Percentiles rank a stretch among this genome's conserved stretches.
Evolutionary conservation across 1,284 basidiomycete species (phyloP).

Genomic region (Malassezia pachydermatis): DNA sequence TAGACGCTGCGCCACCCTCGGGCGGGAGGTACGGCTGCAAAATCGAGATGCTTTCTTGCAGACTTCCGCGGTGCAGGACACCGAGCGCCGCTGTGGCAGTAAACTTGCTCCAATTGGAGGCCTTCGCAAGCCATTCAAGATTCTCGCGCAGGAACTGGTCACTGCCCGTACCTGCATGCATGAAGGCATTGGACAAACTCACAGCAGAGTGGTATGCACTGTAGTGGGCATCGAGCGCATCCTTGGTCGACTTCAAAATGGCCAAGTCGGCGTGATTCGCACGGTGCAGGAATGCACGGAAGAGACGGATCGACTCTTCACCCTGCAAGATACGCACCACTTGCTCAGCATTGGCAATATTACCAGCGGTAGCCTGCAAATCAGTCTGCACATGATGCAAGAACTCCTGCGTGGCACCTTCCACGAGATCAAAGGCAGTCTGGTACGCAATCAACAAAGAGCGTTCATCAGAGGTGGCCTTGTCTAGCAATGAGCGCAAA

Average conservation of each 20-base stretch:
- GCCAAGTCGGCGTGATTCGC: constrained; percentile 44
- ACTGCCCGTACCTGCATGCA: constrained; percentile 47
- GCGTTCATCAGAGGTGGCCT: constrained; percentile 31
- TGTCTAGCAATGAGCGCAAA: constrained; percentile 35
- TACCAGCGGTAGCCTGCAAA: constrained; percentile 19
- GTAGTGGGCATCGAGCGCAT: constrained; percentile 44
- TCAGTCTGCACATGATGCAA: constrained; percentile 38
- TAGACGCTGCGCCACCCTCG: constrained; percentile 29
- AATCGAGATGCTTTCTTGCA: constrained; percentile 42
- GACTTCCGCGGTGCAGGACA: constrained; percentile 47
- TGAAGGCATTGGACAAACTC: constrained; percentile 47
- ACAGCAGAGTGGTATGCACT: constrained; percentile 47
- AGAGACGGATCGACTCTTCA: constrained; percentile 45
- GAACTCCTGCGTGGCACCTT: constrained; percentile 48
- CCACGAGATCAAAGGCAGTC: constrained; percentile 46
- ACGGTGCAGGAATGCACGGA: constrained; percentile 44
- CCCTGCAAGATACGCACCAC: constrained; percentile 40
- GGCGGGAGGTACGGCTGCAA: constrained; percentile 45
- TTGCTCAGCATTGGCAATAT: constrained; percentile 24
- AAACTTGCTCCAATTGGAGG: constrained; percentile 48
- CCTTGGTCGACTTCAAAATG: constrained; percentile 45
- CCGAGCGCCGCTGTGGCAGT: constrained; percentile 47
- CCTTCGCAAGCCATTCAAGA: constrained; percentile 48
- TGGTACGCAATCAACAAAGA: constrained; percentile 44
- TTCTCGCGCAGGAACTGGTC: constrained; percentile 47